These are phyloP conservation scores for Metarhizium guizhouense DNA, from an alignment of 2,329 filamentous ascomycete genomes.

Conservation along the genomic window DNA sequence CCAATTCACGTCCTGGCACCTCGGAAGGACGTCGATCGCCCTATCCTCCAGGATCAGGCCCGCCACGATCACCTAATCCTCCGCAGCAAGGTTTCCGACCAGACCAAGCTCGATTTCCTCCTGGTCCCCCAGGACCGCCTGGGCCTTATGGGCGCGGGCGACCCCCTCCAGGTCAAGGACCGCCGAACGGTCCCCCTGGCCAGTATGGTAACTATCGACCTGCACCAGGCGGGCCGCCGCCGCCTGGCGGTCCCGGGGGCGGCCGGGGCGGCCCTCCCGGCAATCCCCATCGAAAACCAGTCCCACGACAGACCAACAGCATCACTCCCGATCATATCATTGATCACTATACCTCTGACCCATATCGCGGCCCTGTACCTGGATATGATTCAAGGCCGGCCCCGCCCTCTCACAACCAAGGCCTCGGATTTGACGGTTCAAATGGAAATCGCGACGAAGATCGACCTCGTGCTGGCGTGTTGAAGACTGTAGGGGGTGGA, in stretches of 20 bases:
- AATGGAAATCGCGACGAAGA: constrained; percentile 41
- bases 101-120: constrained; percentile 11
- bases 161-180: constrained; percentile 10
- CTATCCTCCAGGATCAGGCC: constrained; percentile 16
- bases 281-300: constrained; percentile 19
- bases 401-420: constrained; percentile 14
- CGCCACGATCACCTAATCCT: constrained; percentile 18
- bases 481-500: constrained; percentile 65
- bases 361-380: constrained; percentile 11
- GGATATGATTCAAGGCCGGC: constrained; percentile 7
- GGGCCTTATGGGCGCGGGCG: constrained; percentile 14
- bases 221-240: constrained; percentile 14
- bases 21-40: constrained; percentile 22
- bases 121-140: constrained; percentile 10
- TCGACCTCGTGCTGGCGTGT: constrained; percentile 66
- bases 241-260: constrained; percentile 15
- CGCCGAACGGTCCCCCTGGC: constrained; percentile 9
- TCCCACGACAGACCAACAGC: constrained; percentile 17
- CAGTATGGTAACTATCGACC: constrained; percentile 15
- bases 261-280: constrained; percentile 14
- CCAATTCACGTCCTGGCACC: constrained; percentile 21
- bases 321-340: constrained; percentile 29
- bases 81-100: constrained; percentile 19
- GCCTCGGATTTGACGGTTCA: constrained; percentile 43
- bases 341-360: constrained; percentile 26